Conservation (phyloP, 257 asterid species). For the Solanum appendiculatum region DNA sequence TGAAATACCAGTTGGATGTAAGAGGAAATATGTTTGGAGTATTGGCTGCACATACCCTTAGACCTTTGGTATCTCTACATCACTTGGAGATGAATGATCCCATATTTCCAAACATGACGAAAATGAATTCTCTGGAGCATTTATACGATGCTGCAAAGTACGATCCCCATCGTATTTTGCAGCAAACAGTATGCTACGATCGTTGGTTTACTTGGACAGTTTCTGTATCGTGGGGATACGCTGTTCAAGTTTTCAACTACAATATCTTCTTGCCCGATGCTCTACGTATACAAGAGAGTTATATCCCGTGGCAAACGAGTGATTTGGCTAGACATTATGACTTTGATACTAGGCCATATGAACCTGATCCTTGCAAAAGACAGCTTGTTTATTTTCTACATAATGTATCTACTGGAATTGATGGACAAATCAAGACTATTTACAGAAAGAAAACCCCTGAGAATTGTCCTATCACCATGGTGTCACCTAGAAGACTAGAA, state of each 20-base stretch:
- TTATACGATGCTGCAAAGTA: conserved; percentile 40
- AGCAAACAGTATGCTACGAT: conserved; percentile 77
- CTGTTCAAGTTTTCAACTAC: conserved; percentile 55
- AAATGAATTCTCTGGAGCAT: conserved; percentile 38
- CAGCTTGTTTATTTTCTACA: conserved; percentile 44
- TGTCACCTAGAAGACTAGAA: conserved; percentile 25
- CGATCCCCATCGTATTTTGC: conserved; percentile 55
- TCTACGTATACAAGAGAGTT: conserved; percentile 42
- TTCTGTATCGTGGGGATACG: conserved; percentile 75
- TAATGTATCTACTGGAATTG: conserved; percentile 16
- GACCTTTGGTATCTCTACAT: conserved; percentile 58
- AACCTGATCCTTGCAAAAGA: conserved; percentile 47
- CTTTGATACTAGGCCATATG: conserved; percentile 49
- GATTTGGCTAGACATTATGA: conserved; percentile 40
- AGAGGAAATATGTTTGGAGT: conserved; percentile 68
- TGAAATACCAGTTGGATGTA: conserved; percentile 48
- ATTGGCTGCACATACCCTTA: conserved; percentile 62
- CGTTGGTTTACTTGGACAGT: conserved; percentile 36
- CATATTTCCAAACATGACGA: conserved; percentile 56
- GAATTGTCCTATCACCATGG: conserved; percentile 29
- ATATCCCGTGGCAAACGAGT: conserved; percentile 66
- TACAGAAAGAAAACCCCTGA: conserved; percentile 20
- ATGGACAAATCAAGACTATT: conserved; percentile 28
- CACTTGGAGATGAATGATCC: conserved; percentile 70
- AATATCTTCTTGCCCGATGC: conserved; percentile 49